Evolutionary conservation across 2,329 filamentous ascomycete species (phyloP).

Genomic region (Geosmithia putterillii): DNA sequence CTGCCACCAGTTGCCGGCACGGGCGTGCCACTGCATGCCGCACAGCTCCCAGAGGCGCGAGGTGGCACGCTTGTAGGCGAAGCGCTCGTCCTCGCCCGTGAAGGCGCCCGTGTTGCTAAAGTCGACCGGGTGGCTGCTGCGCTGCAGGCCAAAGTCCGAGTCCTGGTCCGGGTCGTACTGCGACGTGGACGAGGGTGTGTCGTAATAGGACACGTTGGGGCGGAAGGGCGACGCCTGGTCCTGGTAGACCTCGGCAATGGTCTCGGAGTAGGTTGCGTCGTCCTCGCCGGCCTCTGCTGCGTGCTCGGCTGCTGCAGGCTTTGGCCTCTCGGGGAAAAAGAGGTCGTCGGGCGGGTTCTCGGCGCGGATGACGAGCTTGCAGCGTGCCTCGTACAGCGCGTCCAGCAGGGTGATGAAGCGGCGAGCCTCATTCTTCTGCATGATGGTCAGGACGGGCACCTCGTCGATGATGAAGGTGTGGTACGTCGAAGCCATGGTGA

Average conservation of each 20-base stretch:
- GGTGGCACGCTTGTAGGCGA: conserved; percentile 66
- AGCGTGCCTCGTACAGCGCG: conserved; percentile 70
- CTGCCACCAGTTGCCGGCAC: conserved; percentile 57
- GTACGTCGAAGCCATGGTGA: conserved; percentile 66
- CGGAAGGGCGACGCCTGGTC: conserved; percentile 66
- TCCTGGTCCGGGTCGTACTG: conserved; percentile 45
- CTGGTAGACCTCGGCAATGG: conserved; percentile 58
- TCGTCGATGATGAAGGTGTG: conserved; percentile 66
- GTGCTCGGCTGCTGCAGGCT: conserved; percentile 2
- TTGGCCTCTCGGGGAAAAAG: conserved; percentile 57
- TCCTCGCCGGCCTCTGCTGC: conserved; percentile 5
- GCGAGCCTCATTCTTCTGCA: conserved; percentile 69
- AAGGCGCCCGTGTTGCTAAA: conserved; percentile 58
- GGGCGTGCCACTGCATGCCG: conserved; percentile 56
- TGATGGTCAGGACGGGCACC: conserved; percentile 52
- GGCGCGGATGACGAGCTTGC: conserved; percentile 60
- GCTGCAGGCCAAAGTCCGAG: conserved; percentile 35
- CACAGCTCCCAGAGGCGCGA: conserved; percentile 79
- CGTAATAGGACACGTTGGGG: conserved; percentile 62
- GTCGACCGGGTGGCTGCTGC: conserved; percentile 30
- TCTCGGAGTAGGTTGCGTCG: conserved; percentile 30
- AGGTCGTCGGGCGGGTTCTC: conserved; percentile 57
- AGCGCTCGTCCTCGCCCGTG: conserved; percentile 70
- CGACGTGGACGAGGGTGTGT: conserved; percentile 28
- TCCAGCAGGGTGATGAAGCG: conserved; percentile 73